Conservation (phyloP, 805 yeast species). For the Metschnikowia proteae region DNA sequence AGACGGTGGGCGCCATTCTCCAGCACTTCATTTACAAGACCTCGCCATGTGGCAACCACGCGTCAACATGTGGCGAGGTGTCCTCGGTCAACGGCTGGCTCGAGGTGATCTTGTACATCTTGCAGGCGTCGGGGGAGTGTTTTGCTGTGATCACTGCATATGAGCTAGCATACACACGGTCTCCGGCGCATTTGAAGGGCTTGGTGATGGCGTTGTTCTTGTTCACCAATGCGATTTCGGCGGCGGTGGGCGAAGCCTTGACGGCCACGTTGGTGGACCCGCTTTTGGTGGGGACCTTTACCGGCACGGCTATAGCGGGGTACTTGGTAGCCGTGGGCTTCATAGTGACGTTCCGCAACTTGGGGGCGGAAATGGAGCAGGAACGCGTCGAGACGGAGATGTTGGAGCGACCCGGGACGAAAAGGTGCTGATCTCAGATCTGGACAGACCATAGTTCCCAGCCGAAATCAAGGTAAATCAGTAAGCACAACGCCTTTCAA, state of each 20-base stretch:
- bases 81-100: slow-evolving; percentile 33
- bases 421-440: too few relatives aligned
- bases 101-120: slow-evolving; percentile 28
- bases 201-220: slow-evolving; percentile 46
- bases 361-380: slow-evolving; percentile 39
- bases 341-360: slow-evolving; percentile 35
- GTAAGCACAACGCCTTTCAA: too few relatives aligned
- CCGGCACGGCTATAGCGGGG: slow-evolving; percentile 37
- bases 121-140: slow-evolving; percentile 52
- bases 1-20: slow-evolving; percentile 47
- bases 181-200: slow-evolving; percentile 50
- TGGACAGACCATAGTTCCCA: too few relatives aligned
- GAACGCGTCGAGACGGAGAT: slow-evolving; percentile 21
- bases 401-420: not conserved
- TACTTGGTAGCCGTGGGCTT: slow-evolving; percentile 31
- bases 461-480: too few relatives aligned
- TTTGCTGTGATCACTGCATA: slow-evolving; percentile 50
- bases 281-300: slow-evolving; percentile 41
- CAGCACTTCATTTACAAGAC: slow-evolving; percentile 47
- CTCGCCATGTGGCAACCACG: slow-evolving; percentile 50
- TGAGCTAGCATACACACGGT: slow-evolving; percentile 51
- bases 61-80: slow-evolving; percentile 34
- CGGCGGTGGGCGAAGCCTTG: slow-evolving; percentile 44
- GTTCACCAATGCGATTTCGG: slow-evolving; percentile 44
- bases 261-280: slow-evolving; percentile 42